Evolutionary conservation across 2,329 filamentous ascomycete genomes (phyloP), one percentile per base, ranked within the genome.

Genomic region (Paraphoma chrysanthemicola): DNA sequence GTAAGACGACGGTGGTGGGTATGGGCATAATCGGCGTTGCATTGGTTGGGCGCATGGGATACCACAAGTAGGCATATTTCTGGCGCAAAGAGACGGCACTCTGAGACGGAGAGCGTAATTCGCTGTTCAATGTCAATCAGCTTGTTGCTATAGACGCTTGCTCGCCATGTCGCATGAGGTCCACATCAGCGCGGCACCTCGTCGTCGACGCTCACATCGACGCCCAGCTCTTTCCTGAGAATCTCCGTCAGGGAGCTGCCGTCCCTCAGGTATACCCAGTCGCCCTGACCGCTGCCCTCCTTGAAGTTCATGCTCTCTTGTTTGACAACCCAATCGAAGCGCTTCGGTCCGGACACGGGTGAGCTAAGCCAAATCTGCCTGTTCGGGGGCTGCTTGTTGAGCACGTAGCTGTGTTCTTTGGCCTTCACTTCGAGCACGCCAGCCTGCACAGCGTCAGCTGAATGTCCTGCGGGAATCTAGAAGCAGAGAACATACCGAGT

Each of bases 321-420:
- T 45, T 82, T 68, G 48, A 93, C 76, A 53, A 96, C 90, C 86
- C 91, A 99, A 77, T 98, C 93, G 80, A 90, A 99, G 56, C 94
- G 89, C 80, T 97, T 97, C 12, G 95, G 95, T 0, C 95, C 95
- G 6, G 91, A 93, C 51, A 92, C 82, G 4, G 95, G 95, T 43
- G 92, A 96, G 38, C 92, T 95, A 44, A 98, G 87, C 95, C 95
- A 99, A 73, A 99, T 97, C 71, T 89, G 95, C 82, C 93, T 95
- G 83, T 97, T 98, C 17, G 94, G 93, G 0, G 95, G 95, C 78
- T 99, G 95, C 79, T 99, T 99, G 86, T 99, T 99, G 80, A 99
- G 85, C 57, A 99, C 91, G 74, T 96, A 99, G 30, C 87, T 94
- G 60, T 68, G 55, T 60, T 93, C 93, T 48, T 87, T 82, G 11